Evolutionary conservation across 768 basidiomycete genomes (phyloP).

Genomic region (Mycena crocata): DNA sequence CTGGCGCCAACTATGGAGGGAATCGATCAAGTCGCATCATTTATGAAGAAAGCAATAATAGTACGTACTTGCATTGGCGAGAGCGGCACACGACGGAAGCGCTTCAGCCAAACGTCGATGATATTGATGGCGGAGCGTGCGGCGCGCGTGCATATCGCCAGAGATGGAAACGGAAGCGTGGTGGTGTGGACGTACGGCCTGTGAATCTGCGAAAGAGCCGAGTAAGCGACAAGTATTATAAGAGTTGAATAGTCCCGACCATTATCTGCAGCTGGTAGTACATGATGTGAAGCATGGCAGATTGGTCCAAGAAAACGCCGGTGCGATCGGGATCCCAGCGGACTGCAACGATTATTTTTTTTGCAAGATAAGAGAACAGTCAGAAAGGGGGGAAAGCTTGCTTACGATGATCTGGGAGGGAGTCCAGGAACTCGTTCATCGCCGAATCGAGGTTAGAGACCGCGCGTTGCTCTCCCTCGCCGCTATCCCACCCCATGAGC

Average conservation of each 20-base stretch:
- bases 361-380: background rate
- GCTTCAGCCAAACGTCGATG: no score
- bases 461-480: slow-evolving; percentile 66
- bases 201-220: slow-evolving; percentile 20
- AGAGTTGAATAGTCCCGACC: slow-evolving; percentile 37
- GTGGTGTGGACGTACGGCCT: slow-evolving; percentile 36
- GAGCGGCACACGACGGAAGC: no score
- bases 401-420: slow-evolving; percentile 66
- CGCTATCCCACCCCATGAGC: slow-evolving; percentile 52
- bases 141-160: slow-evolving; percentile 12
- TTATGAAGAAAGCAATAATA: no score
- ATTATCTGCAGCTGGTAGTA: slow-evolving; percentile 59
- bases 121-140: background rate
- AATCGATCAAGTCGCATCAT: no score
- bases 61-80: no score
- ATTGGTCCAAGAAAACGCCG: slow-evolving; percentile 52
- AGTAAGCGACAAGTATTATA: no score
- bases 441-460: slow-evolving; percentile 73
- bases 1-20: no score
- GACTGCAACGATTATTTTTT: no score
- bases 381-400: background rate
- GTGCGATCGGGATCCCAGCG: slow-evolving; percentile 34
- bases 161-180: slow-evolving; percentile 13
- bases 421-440: slow-evolving; percentile 69
- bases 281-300: slow-evolving; percentile 49